Conservation (phyloP, 2,329 filamentous ascomycete species). For the Periconia digitata region DNA sequence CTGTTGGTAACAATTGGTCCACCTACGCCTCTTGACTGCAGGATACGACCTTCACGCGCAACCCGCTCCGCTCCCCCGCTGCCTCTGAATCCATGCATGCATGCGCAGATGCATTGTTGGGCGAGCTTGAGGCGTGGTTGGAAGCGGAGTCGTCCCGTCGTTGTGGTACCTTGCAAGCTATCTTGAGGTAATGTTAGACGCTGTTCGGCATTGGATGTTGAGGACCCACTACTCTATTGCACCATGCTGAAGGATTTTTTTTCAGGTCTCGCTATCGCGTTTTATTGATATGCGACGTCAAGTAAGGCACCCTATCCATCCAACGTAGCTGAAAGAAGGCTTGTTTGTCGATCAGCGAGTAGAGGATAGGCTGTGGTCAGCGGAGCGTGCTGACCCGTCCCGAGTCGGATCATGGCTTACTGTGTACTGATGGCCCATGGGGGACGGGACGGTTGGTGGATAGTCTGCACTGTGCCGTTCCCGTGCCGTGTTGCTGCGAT, state of each 20-base stretch:
- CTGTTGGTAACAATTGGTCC: no score
- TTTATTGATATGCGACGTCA: neutral
- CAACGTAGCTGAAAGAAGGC: neutral
- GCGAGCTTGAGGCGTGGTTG: neutral
- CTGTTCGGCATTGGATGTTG: neutral
- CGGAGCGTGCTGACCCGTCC: slow-evolving; percentile 2
- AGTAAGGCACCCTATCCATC: neutral
- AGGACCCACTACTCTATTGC: neutral
- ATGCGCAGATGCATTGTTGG: neutral
- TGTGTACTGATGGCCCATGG: neutral
- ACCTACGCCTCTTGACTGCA: neutral
- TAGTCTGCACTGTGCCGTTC: neutral
- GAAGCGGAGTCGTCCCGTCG: neutral
- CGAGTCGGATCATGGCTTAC: neutral
- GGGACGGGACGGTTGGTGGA: neutral
- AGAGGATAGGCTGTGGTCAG: slow-evolving; percentile 5
- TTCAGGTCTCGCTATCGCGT: neutral
- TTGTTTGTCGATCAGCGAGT: neutral
- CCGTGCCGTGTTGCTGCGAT: neutral
- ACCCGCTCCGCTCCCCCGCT: neutral
- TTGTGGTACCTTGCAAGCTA: neutral
- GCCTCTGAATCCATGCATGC: neutral
- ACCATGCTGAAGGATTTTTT: neutral
- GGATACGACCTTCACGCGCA: neutral
- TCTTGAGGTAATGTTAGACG: neutral